phyloP scores from a whole-genome alignment of 2,329 filamentous ascomycete genomes.

The Bertia moriformis region DNA sequence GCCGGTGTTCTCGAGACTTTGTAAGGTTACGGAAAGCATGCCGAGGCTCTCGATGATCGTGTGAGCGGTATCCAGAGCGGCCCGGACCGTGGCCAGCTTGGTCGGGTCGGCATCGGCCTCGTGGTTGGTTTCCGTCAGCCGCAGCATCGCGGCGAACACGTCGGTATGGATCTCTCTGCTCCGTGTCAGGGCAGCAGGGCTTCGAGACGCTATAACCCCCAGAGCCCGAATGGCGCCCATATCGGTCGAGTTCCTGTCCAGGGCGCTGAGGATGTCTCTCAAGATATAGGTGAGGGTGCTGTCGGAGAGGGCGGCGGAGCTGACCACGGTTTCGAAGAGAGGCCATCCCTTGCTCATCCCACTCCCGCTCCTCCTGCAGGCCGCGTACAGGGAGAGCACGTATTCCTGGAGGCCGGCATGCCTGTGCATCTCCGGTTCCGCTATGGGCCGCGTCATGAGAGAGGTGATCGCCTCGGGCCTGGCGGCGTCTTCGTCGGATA shows the following conservation, averaged over 20 bases:
- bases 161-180: constrained; percentile 29
- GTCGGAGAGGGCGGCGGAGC: constrained; percentile 22
- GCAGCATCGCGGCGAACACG: constrained; percentile 35
- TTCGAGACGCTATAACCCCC: constrained; percentile 8
- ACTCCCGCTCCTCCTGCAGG: constrained; percentile 17
- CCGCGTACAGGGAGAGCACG: constrained; percentile 23
- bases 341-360: constrained; percentile 22
- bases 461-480: constrained; percentile 17
- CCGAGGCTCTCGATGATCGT: background rate
- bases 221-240: too few species aligned
- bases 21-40: background rate
- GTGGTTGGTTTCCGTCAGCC: constrained; percentile 33
- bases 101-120: background rate
- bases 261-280: constrained; percentile 13
- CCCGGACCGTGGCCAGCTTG: background rate
- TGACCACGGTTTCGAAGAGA: constrained; percentile 31
- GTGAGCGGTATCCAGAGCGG: background rate
- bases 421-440: constrained; percentile 20
- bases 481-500: background rate
- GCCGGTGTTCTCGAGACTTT: constrained; percentile 3
- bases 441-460: constrained; percentile 29
- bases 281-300: constrained; percentile 16
- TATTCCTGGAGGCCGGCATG: constrained; percentile 28
- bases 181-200: constrained; percentile 19
- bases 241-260: constrained; percentile 5